Evolutionary conservation across 495 filamentous ascomycete species (phyloP).

Genomic region (Antarctomyces pellizariae): DNA sequence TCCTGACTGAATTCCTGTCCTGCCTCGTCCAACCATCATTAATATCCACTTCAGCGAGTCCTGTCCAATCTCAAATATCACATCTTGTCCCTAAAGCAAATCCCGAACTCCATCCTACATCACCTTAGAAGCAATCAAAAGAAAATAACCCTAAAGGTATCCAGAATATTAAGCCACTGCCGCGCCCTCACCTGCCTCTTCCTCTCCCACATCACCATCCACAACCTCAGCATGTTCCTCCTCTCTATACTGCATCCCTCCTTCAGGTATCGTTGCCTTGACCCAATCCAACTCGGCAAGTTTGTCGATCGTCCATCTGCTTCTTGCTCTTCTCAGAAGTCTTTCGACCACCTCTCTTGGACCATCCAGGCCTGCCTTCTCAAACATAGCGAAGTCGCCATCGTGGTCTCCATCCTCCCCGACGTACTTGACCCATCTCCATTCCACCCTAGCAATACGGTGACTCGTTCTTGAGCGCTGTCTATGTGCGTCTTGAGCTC

Average conservation of each 20-base stretch:
- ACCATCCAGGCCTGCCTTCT: constrained; percentile 39
- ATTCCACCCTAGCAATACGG: constrained; percentile 83
- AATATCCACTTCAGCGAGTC: too few relatives aligned
- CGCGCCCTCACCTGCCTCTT: too few relatives aligned
- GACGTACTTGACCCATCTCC: constrained; percentile 74
- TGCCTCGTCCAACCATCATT: too few relatives aligned
- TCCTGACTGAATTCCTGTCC: too few relatives aligned
- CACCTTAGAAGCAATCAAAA: too few relatives aligned
- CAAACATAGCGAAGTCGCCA: constrained; percentile 21
- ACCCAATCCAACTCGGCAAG: constrained; percentile 61
- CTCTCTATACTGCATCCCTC: constrained; percentile 43
- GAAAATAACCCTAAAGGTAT: too few relatives aligned
- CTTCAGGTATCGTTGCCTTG: constrained; percentile 38
- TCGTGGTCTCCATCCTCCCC: constrained; percentile 46
- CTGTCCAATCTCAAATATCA: too few relatives aligned
- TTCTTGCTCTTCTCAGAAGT: constrained; percentile 54
- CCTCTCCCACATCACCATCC: too few relatives aligned
- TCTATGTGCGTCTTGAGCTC: constrained; percentile 42
- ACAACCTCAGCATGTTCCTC: constrained; percentile 34
- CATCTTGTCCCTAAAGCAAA: too few relatives aligned
- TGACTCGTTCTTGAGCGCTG: constrained; percentile 62
- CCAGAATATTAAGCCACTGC: too few relatives aligned
- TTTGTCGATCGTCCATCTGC: constrained; percentile 45
- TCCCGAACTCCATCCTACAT: too few relatives aligned
- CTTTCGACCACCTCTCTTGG: constrained; percentile 63